These are phyloP conservation scores for Aristolochia californica DNA, from an alignment of 164 flowering plant species.

Conservation along the genomic window DNA sequence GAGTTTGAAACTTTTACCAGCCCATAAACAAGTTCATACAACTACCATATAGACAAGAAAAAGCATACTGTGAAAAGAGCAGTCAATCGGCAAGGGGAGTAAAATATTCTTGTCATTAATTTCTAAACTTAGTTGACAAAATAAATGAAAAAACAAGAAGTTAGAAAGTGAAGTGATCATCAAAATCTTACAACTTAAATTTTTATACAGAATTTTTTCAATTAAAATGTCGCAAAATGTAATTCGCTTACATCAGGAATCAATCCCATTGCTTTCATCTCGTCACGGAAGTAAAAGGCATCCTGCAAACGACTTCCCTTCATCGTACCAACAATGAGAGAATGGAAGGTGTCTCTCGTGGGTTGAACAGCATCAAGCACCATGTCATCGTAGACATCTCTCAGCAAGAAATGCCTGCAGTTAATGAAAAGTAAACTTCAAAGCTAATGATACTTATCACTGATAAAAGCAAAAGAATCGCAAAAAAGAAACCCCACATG, in stretches of 20 bases:
- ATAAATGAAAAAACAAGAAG: background rate
- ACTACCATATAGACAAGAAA: no score
- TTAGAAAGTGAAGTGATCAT: background rate
- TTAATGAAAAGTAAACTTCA: background rate
- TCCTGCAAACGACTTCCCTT: slow-evolving; percentile 77
- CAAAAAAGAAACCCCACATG: background rate
- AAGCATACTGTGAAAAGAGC: background rate
- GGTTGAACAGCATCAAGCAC: slow-evolving; percentile 84
- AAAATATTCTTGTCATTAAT: background rate
- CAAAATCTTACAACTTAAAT: no score
- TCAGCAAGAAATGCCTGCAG: slow-evolving; percentile 53
- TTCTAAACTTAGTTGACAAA: background rate
- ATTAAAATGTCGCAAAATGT: no score
- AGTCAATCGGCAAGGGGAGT: background rate
- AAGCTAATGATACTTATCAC: background rate
- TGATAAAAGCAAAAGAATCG: background rate
- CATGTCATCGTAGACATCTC: slow-evolving; percentile 90
- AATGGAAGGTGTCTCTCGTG: slow-evolving; percentile 59
- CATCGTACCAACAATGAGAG: slow-evolving; percentile 64
- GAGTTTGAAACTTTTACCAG: no score
- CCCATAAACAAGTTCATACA: no score
- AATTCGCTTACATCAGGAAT: slow-evolving; percentile 65
- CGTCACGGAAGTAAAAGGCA: slow-evolving; percentile 67
- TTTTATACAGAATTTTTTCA: no score
- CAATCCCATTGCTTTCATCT: slow-evolving; percentile 85